A percentile compares a stretch with the other conserved stretches of the same genome.
phyloP scores from a whole-genome alignment of 108 stramenopile species.

The Stephanodiscus triporus region DNA sequence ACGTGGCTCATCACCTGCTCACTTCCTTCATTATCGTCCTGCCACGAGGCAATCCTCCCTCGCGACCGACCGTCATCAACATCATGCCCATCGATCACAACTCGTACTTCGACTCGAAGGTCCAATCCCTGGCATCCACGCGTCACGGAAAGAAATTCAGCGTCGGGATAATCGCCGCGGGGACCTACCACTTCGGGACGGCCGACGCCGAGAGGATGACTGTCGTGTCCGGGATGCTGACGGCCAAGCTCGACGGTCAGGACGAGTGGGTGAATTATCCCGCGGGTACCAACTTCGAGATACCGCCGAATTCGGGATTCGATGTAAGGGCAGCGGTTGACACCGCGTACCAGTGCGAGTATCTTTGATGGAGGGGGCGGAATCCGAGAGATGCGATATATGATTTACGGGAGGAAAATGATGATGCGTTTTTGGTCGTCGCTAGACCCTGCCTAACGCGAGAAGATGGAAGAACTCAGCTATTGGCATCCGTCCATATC shows the following conservation, averaged over 20 bases:
- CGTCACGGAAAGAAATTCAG: constrained; percentile 46
- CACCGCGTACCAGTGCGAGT: constrained; percentile 43
- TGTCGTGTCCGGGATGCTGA: constrained; percentile 47
- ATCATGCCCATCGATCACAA: constrained; percentile 44
- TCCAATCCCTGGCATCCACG: constrained; percentile 30
- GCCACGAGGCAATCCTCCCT: too few species aligned
- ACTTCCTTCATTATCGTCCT: too few species aligned
- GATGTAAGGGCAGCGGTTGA: constrained; percentile 44
- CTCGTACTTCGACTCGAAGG: constrained; percentile 31
- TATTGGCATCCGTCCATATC: too few species aligned
- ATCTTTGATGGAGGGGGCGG: constrained; percentile 8
- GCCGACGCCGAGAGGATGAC: constrained; percentile 52
- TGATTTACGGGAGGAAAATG: too few species aligned
- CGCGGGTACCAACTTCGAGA: constrained; percentile 50
- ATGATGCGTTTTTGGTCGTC: too few species aligned
- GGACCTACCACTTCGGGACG: constrained; percentile 47
- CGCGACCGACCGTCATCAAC: too few species aligned
- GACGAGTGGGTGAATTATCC: constrained; percentile 52
- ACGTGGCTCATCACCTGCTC: too few species aligned
- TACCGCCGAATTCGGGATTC: constrained; percentile 43
- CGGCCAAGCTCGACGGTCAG: constrained; percentile 41
- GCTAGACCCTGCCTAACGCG: too few species aligned
- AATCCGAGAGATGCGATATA: neutral
- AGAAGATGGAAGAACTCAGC: too few species aligned
- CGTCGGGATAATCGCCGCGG: constrained; percentile 50